Base-by-base conservation (phyloP, 805 yeast species). In the Candida manassasensis region DNA sequence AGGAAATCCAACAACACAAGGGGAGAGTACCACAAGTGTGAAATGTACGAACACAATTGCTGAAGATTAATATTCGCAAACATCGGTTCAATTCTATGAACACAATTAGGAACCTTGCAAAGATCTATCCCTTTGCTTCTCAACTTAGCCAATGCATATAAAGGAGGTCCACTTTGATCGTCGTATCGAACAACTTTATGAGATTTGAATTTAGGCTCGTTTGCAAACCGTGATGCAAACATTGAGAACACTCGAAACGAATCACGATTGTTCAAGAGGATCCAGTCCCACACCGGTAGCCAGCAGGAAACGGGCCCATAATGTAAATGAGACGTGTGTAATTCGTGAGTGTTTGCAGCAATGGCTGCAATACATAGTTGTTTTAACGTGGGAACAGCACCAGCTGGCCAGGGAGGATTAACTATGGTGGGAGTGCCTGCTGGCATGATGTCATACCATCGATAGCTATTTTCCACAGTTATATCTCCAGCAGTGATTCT, bases 51-150 rank as follows among this genome's bases (percentile, higher is more conserved):
- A 2, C 41, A 43, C 3, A 65, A 30, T 12, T 56, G 59, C 13
- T 27, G 16, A 3, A 63, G 27, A 14, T 44, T 38, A 8, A 59
- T 44, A 38, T 65, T 64, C 15, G 49, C 41, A 37, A 59, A 63
- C 4, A 67, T 26, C 31, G 55, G 63, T 29, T 66, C 71, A 17
- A 67, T 32, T 26, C 72, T 42, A 48, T 66, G 68, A 16, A 29
- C 38, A 10, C 37, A 29, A 7, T 36, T 38, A 2, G 51, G 51
- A 10, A 48, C 39, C 11, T 35, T 32, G 12, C 27, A 35, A 15
- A 35, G 15, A 21, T 43, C 48, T 7, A 53, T 37, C 2, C 48
- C 44, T 17, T 36, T 30, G 13, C 29, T 38, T 14, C 46, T 30
- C 10, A 29, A 8, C 15, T 27, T 29, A 12, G 24, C 6, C 4